Conservation (phyloP, 257 asterid genomes). For the Ehretia macrophylla region DNA sequence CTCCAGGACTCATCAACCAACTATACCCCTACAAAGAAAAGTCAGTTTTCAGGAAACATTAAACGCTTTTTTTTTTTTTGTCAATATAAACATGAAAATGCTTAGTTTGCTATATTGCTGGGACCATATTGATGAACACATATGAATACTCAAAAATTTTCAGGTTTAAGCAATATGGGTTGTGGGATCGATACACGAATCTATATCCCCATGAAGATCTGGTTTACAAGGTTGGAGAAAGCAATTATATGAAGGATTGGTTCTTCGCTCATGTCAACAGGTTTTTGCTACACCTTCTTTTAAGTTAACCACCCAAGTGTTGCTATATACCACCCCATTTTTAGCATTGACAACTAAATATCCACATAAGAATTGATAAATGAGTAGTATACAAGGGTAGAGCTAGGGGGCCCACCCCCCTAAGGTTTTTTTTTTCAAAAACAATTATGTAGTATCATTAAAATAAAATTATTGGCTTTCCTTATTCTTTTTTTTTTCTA, state of each 20-base stretch:
- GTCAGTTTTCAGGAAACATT: neutral
- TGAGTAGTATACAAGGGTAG: too few species aligned
- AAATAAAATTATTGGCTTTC: too few species aligned
- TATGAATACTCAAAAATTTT: neutral
- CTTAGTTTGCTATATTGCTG: neutral
- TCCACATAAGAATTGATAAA: too few species aligned
- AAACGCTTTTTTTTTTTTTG: neutral
- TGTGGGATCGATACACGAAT: conserved; percentile 36
- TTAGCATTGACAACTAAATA: too few species aligned
- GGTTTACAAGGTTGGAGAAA: conserved; percentile 21
- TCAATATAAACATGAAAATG: neutral
- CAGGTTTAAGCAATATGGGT: conserved; percentile 34
- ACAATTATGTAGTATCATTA: too few species aligned
- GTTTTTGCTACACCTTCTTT: neutral
- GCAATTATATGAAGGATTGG: conserved; percentile 32
- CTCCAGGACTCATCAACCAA: conserved; percentile 14
- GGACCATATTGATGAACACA: too few species aligned
- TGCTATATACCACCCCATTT: too few species aligned
- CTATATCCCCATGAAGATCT: conserved; percentile 30
- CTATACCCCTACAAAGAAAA: conserved; percentile 15
- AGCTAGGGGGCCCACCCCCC: too few species aligned
- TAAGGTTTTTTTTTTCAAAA: too few species aligned
- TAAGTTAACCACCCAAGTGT: too few species aligned
- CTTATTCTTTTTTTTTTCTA: too few species aligned
- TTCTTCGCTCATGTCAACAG: conserved; percentile 37